These are phyloP conservation scores for Leccinum pachyderme DNA, from an alignment of 1,284 basidiomycete genomes.

Conservation along the genomic window DNA sequence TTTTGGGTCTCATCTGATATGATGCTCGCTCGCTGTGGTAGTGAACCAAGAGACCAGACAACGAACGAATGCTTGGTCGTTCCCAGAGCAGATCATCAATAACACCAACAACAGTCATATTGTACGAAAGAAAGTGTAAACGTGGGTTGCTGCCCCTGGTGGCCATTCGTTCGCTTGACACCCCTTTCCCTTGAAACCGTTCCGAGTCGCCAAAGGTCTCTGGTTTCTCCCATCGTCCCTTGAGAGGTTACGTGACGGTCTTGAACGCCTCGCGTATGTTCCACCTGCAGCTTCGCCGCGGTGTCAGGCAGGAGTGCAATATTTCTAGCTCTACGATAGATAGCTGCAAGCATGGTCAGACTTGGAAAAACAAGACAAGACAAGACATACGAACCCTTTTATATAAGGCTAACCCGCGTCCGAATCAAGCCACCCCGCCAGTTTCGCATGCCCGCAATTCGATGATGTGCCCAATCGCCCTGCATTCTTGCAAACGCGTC, in stretches of 20 bases:
- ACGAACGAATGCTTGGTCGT: too few relatives aligned
- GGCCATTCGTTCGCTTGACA: not conserved
- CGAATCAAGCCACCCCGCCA: conserved; percentile 82
- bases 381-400: not conserved
- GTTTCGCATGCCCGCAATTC: conserved; percentile 83
- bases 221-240: not conserved
- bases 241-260: not conserved
- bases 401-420: conserved; percentile 80
- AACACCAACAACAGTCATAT: too few relatives aligned
- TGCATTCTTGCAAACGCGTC: conserved; percentile 89
- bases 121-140: not conserved
- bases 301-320: not conserved
- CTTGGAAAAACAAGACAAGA: not conserved
- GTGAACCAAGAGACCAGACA: too few relatives aligned
- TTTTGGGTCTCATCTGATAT: too few relatives aligned
- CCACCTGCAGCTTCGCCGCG: not conserved
- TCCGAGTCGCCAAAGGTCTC: not conserved
- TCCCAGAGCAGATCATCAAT: too few relatives aligned
- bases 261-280: not conserved
- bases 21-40: too few relatives aligned
- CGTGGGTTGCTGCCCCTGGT: not conserved
- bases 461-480: conserved; percentile 73
- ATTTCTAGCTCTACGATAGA: not conserved
- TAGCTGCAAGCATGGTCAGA: conserved; percentile 1
- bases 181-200: not conserved